Percentiles rank a stretch among this genome's conserved stretches.
Conservation (phyloP, 257 asterid species). For the Scutellaria baicalensis region DNA sequence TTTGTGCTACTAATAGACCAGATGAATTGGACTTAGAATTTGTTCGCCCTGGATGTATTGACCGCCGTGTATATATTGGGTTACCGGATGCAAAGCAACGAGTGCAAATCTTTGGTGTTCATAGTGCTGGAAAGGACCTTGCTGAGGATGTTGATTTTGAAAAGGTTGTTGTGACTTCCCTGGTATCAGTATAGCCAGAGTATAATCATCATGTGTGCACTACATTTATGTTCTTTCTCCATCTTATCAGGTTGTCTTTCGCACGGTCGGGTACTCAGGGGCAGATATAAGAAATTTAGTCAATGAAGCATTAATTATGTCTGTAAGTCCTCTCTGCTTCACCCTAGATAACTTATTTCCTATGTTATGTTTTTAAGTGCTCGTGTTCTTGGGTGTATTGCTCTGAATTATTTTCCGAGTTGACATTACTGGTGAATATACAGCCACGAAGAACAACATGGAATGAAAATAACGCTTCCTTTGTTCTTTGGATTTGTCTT, state of each 20-base stretch:
- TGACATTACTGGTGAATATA: background rate
- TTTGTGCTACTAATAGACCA: constrained; percentile 98
- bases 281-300: constrained; percentile 93
- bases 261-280: constrained; percentile 98
- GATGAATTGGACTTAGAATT: constrained; percentile 85
- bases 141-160: constrained; percentile 81
- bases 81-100: constrained; percentile 96
- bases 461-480: background rate
- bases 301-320: constrained; percentile 95
- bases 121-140: constrained; percentile 85
- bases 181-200: background rate
- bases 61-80: constrained; percentile 91
- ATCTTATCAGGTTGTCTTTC: constrained; percentile 79
- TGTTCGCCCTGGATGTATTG: constrained; percentile 89
- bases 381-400: constrained; percentile 1
- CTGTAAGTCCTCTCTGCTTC: constrained; percentile 57
- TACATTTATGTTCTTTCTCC: constrained; percentile 1
- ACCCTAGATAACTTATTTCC: constrained; percentile 3
- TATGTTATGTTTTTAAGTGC: background rate
- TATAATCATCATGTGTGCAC: background rate
- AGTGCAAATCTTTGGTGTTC: constrained; percentile 88
- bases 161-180: constrained; percentile 42
- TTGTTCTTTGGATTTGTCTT: background rate
- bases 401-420: constrained; percentile 1
- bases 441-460: background rate